phyloP scores from a whole-genome alignment of 1,139 yeast species.

The Debaryomyces fabryi region DNA sequence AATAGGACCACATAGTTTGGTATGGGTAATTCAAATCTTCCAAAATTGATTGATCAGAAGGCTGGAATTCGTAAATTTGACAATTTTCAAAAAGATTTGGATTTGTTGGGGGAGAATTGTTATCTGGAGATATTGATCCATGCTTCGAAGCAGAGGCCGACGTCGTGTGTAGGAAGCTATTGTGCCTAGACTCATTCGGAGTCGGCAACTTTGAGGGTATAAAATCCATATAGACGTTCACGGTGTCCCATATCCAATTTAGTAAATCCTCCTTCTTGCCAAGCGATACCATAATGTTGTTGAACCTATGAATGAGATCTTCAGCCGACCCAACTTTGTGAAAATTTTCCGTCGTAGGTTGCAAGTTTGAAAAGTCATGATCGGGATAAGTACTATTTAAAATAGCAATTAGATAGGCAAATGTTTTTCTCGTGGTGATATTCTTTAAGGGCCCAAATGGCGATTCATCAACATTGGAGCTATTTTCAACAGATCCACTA shows the following conservation, averaged over 20 bases:
- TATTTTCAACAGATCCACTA: slow-evolving; percentile 26
- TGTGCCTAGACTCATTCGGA: slow-evolving; percentile 28
- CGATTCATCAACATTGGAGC: slow-evolving; percentile 51
- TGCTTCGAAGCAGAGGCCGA: slow-evolving; percentile 10
- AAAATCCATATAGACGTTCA: slow-evolving; percentile 83
- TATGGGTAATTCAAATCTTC: slow-evolving; percentile 67
- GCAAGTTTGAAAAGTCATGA: slow-evolving; percentile 85
- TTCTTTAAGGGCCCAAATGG: slow-evolving; percentile 94
- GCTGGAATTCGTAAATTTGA: slow-evolving; percentile 75
- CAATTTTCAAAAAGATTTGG: slow-evolving; percentile 50
- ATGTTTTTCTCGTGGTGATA: slow-evolving; percentile 80
- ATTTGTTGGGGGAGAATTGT: slow-evolving; percentile 17
- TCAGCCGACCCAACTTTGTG: slow-evolving; percentile 48
- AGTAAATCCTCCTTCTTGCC: slow-evolving; percentile 60
- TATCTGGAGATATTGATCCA: slow-evolving; percentile 14
- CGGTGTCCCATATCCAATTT: slow-evolving; percentile 84
- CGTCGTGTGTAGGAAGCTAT: slow-evolving; percentile 21
- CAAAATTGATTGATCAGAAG: slow-evolving; percentile 76
- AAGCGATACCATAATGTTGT: slow-evolving; percentile 75
- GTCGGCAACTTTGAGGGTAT: slow-evolving; percentile 33
- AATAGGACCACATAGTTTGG: slow-evolving; percentile 84
- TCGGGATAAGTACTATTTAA: slow-evolving; percentile 93
- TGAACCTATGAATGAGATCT: slow-evolving; percentile 70
- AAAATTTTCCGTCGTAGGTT: slow-evolving; percentile 78
- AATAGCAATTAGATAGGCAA: slow-evolving; percentile 88